phyloP scores from a whole-genome alignment of 75 land plant genomes.

The Picea glauca region DNA sequence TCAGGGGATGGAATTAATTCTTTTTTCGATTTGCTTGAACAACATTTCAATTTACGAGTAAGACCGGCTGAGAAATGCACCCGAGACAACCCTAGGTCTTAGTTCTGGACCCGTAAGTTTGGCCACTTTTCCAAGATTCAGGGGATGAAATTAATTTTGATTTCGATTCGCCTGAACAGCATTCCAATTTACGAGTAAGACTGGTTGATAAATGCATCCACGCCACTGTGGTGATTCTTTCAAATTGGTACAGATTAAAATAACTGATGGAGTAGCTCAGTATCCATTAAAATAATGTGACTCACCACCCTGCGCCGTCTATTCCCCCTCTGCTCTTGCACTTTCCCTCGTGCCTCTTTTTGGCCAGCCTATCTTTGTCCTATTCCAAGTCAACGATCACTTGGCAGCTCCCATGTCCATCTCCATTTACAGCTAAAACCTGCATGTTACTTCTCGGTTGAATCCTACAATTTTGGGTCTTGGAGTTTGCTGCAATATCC shows the following conservation, averaged over 20 bases:
- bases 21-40: too few relatives aligned
- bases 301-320: not conserved
- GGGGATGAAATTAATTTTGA: too few relatives aligned
- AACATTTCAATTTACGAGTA: too few relatives aligned
- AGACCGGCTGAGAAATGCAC: too few relatives aligned
- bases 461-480: too few relatives aligned
- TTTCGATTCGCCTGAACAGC: not conserved
- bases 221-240: not conserved
- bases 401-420: not conserved
- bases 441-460: too few relatives aligned
- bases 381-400: not conserved
- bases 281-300: not conserved
- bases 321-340: not conserved
- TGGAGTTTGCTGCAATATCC: too few relatives aligned
- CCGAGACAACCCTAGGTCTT: too few relatives aligned
- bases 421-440: not conserved
- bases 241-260: conserved; percentile 1
- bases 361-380: too few relatives aligned
- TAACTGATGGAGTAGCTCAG: not conserved
- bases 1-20: too few relatives aligned
- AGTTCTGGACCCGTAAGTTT: too few relatives aligned
- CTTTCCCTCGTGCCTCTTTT: conserved; percentile 6
- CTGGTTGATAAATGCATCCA: not conserved
- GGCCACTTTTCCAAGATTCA: too few relatives aligned
- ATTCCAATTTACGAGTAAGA: conserved; percentile 7